Evolutionary conservation across 345 rosid genomes (phyloP).

Genomic region (Viola odorata): DNA sequence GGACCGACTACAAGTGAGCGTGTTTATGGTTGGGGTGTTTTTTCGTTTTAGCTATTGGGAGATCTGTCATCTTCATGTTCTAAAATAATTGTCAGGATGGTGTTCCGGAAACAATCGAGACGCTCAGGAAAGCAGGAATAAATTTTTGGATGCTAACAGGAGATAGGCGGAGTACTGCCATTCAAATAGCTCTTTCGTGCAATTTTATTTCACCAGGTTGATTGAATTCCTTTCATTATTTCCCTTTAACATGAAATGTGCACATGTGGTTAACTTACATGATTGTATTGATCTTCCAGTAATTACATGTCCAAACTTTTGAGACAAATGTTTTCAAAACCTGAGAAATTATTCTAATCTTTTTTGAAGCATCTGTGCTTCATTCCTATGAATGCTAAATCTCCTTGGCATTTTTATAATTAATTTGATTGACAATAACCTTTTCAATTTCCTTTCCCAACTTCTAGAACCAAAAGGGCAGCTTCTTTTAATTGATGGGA

Average conservation of each 20-base stretch:
- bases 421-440: too few species aligned
- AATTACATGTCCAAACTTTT: too few species aligned
- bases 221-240: constrained; percentile 7
- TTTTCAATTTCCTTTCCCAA: background rate
- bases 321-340: too few species aligned
- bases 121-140: constrained; percentile 92
- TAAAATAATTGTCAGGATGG: constrained; percentile 63
- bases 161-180: constrained; percentile 93
- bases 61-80: constrained; percentile 10
- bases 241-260: too few species aligned
- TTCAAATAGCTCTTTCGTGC: constrained; percentile 98
- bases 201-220: constrained; percentile 94
- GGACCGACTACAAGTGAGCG: constrained; percentile 82
- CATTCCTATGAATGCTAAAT: background rate
- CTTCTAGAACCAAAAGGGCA: constrained; percentile 92
- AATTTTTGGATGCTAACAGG: constrained; percentile 99
- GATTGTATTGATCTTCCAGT: too few species aligned
- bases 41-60: constrained; percentile 8
- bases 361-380: background rate
- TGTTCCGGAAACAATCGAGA: constrained; percentile 90
- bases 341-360: too few species aligned
- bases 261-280: too few species aligned
- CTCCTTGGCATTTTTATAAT: constrained; percentile 3
- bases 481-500: constrained; percentile 88
- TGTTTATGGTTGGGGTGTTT: constrained; percentile 13